A percentile compares a stretch with the other conserved stretches of the same genome.
These are phyloP conservation scores for Davidsoniella virescens DNA, from an alignment of 2,329 filamentous ascomycete species.

Conservation along the genomic window DNA sequence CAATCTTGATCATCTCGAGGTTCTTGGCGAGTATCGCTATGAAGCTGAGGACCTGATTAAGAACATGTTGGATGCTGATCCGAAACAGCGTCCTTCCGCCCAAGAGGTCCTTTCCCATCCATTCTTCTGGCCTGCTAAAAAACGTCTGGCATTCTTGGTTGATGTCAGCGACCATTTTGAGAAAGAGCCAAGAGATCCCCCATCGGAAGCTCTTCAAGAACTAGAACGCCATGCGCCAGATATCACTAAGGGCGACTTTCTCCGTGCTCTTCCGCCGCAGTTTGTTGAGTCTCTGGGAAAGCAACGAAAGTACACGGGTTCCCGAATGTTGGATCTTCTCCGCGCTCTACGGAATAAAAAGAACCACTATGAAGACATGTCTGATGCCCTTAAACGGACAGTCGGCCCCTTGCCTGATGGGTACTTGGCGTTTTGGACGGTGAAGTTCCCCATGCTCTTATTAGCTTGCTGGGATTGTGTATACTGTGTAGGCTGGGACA, in stretches of 20 bases:
- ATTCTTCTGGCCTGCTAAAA: slow-evolving; percentile 90
- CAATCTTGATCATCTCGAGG: slow-evolving; percentile 52
- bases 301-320: slow-evolving; percentile 85
- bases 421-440: slow-evolving; percentile 72
- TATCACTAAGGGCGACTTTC: slow-evolving; percentile 57
- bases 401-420: slow-evolving; percentile 65
- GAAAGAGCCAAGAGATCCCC: slow-evolving; percentile 72
- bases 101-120: slow-evolving; percentile 76
- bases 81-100: slow-evolving; percentile 50
- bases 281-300: slow-evolving; percentile 86
- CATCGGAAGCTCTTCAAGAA: slow-evolving; percentile 47
- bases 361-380: slow-evolving; percentile 96
- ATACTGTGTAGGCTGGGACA: slow-evolving; percentile 46
- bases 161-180: slow-evolving; percentile 96
- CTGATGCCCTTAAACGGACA: slow-evolving; percentile 50
- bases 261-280: slow-evolving; percentile 55
- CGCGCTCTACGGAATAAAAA: slow-evolving; percentile 88
- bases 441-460: slow-evolving; percentile 60
- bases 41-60: slow-evolving; percentile 78
- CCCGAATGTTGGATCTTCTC: slow-evolving; percentile 67
- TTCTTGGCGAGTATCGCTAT: slow-evolving; percentile 65
- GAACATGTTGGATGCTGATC: slow-evolving; percentile 51
- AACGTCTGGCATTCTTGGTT: slow-evolving; percentile 81
- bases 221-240: slow-evolving; percentile 37
- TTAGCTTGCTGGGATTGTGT: slow-evolving; percentile 67